Conservation (phyloP, 139 green algal species). For the Pedinophyceae sp. region DNA sequence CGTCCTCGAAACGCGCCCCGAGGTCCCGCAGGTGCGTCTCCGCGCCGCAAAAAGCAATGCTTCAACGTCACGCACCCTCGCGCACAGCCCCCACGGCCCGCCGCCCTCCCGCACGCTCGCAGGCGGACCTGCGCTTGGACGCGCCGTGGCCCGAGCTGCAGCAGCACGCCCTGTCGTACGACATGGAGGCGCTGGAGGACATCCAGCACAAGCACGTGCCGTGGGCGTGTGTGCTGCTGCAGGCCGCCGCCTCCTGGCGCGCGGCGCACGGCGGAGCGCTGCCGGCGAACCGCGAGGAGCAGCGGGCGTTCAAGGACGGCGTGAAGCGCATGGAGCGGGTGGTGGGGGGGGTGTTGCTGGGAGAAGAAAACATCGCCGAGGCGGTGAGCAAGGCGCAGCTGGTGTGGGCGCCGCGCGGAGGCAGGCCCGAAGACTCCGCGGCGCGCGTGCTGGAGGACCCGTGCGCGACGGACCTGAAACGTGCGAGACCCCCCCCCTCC, state of each 20-base stretch:
- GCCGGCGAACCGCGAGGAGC: constrained; percentile 35
- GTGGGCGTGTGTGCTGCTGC: constrained; percentile 22
- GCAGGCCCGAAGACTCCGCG: neutral
- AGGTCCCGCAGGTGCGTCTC: no score
- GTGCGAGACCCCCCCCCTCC: no score
- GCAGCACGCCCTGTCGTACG: constrained; percentile 27
- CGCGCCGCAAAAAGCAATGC: no score
- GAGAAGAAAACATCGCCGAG: constrained; percentile 27
- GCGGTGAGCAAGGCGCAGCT: constrained; percentile 64
- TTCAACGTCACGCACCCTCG: no score
- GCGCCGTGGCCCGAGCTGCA: constrained; percentile 69
- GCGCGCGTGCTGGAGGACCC: neutral
- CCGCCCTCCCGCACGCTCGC: no score
- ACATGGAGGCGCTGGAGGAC: constrained; percentile 60
- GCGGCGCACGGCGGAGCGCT: constrained; percentile 20
- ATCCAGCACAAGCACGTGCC: constrained; percentile 64
- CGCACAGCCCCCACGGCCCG: no score
- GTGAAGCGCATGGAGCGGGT: constrained; percentile 16
- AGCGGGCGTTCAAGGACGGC: constrained; percentile 42
- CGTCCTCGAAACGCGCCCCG: constrained; percentile 83
- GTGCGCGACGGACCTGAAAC: no score
- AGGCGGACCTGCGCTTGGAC: constrained; percentile 68
- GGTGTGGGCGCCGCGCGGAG: constrained; percentile 36
- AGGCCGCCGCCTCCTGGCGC: neutral
- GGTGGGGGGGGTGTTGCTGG: neutral